Base-by-base conservation (phyloP, 1,139 yeast genomes). In the Pichia sp. region DNA sequence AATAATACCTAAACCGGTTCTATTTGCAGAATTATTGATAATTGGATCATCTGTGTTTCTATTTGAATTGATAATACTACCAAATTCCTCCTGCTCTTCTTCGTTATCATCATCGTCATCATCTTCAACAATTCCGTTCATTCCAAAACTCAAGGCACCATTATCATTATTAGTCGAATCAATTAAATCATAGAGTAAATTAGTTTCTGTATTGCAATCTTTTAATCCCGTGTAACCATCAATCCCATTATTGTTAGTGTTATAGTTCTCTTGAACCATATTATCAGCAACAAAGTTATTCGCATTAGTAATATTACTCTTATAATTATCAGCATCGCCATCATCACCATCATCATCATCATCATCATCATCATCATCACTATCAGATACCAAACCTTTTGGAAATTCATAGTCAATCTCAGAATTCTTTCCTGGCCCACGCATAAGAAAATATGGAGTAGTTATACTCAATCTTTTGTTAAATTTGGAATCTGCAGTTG, bases 361-460 rank as follows among this genome's bases (percentile, higher is more conserved):
- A 25, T 49, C 46, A 22, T 46, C 42, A 11, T 36, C 50, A 19
- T 53, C 57, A 28, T 56, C 63, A n/a, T 61, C 65, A 50, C 62
- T 61, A 44, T 61, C 64, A 5, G 64, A 61, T 7, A 51, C 33
- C 5, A 57, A 47, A 46, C 58, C 61, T 27, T 48, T 50, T 16
- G 53, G 49, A 27, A 36, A 27, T 29, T 41, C 16, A 36, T 46
- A 27, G 11, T 29, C 44, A 9, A 19, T 41, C 1, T 47, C 52
- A 30, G 49, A 9, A 27, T 39, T 49, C 29, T 45, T 44, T 18
- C 51, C 51, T n/a, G 44, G 42, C 25, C 53, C 52, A 39, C 38
- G 53, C 33, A 42, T 19, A 16, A 48, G 31, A 34, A 53, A 53
- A 27, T 46, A 45, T 4, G 53, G 56, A 4, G 52, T 53, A 3